Evolutionary conservation across 371 early-diverging fungal genomes (phyloP), one percentile per base, ranked within the genome.

Genomic region (Mortierella sp.): DNA sequence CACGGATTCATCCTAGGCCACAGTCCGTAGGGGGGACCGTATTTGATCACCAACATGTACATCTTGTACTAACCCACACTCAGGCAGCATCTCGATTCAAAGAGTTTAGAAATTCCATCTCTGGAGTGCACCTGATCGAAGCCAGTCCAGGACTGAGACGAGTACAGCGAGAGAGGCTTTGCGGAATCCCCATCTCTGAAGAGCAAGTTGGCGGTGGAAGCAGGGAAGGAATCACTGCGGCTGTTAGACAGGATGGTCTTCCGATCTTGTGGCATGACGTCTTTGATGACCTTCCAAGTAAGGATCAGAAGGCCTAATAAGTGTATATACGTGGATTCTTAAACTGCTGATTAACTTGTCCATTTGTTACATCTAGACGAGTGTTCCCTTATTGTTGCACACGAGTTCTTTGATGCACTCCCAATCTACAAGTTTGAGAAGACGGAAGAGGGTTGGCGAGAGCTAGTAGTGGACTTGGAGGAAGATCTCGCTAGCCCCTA

Each of bases 351-450:
- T 40, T 30, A 20, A n/a, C 16, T 66, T 30, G n/a, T 61, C 54
- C 10, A 37, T 10, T 77, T 47, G 11, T 22, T 47, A 10, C 4
- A 16, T 5, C 9, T 61, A 90, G 90, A 86, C 24, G 83, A 83
- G 55, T 91, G 86, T 78, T 87, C 93, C 6, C 73, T 94, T 64
- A 68, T 94, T 14, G 88, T 95, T 72, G 95, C 98, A 0, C 97
- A 98, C 86, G 99, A 98, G 85, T 97, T 98, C 61, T 97, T 99
- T 86, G 99, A 99, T 78, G 98, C 99, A 1, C 84, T 99, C 43
- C 97, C 99, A 0, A 88, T 98, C 37, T 93, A 94, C 84, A 91
- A 90, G 71, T 97, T 97, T 77, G 87, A 95, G 88, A 88, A 88
- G 83, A 92, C 93, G 0, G 83, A 85, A 0, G 84, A 90, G 24